A percentile compares a stretch with the other conserved stretches of the same genome.
These are phyloP conservation scores for Thelonectria blattea DNA, from an alignment of 2,329 filamentous ascomycete genomes.

Conservation along the genomic window DNA sequence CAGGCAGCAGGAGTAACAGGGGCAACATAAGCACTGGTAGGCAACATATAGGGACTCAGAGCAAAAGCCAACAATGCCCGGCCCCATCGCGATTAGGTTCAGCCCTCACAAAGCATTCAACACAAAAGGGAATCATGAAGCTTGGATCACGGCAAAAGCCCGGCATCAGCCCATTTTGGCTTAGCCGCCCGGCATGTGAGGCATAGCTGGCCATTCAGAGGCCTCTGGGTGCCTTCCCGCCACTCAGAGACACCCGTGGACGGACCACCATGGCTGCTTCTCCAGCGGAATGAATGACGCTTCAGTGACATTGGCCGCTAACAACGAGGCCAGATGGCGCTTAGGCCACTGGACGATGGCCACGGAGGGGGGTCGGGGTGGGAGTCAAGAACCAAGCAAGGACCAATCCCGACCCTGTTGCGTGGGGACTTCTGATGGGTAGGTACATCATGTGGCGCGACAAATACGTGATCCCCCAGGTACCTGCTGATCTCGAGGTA, in stretches of 20 bases:
- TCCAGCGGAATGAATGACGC: constrained; percentile 16
- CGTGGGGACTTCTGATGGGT: neutral
- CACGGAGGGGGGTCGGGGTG: constrained; percentile 1
- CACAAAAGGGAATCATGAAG: constrained; percentile 25
- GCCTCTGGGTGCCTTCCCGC: constrained; percentile 17
- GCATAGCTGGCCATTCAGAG: constrained; percentile 23
- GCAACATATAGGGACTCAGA: no score
- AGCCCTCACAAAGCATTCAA: constrained; percentile 40
- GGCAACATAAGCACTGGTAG: no score
- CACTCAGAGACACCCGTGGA: constrained; percentile 26
- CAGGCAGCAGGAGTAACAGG: no score
- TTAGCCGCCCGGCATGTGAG: constrained; percentile 25
- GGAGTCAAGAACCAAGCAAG: constrained; percentile 5
- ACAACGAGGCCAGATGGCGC: constrained; percentile 12
- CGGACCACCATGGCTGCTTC: constrained; percentile 9
- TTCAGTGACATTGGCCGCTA: constrained; percentile 13
- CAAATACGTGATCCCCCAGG: neutral
- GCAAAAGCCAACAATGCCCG: neutral
- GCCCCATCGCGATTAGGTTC: constrained; percentile 38
- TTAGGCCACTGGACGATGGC: constrained; percentile 8
- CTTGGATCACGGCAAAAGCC: constrained; percentile 39
- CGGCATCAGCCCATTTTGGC: constrained; percentile 32
- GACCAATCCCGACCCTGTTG: neutral
- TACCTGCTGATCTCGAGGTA: constrained; percentile 8
- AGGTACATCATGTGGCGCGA: neutral